Evolutionary conservation across 2,329 filamentous ascomycete genomes (phyloP).

Genomic region (Akanthomyces uredinophilus): DNA sequence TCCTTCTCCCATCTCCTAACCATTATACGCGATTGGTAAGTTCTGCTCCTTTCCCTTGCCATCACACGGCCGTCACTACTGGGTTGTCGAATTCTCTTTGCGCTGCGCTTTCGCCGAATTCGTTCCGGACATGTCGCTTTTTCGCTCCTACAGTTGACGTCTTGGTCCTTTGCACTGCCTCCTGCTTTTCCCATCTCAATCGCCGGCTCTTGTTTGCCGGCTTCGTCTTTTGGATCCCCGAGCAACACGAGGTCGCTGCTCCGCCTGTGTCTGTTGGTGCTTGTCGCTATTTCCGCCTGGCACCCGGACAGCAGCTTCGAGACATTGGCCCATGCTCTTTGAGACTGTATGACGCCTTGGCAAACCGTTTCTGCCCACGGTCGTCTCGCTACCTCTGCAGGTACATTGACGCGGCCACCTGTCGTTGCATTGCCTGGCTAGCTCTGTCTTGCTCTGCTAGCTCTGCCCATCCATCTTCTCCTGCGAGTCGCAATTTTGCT

Average conservation of each 20-base stretch:
- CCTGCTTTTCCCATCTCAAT: not conserved
- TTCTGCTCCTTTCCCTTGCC: not conserved
- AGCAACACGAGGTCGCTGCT: not conserved
- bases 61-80: not conserved
- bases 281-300: constrained; percentile 4
- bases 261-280: not conserved
- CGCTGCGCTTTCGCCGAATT: constrained; percentile 2
- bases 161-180: not conserved
- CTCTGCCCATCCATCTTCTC: not conserved
- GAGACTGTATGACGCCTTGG: constrained; percentile 14
- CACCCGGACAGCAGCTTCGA: constrained; percentile 6
- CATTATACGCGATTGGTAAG: not conserved
- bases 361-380: constrained; percentile 5
- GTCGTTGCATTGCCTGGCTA: constrained; percentile 12
- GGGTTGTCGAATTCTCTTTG: not conserved
- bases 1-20: not conserved
- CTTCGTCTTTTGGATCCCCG: not conserved
- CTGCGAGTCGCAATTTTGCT: not conserved
- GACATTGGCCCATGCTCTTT: constrained; percentile 10
- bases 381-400: constrained; percentile 14
- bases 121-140: not conserved
- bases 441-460: constrained; percentile 11
- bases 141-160: not conserved
- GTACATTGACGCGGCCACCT: constrained; percentile 1
- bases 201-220: not conserved